Evolutionary conservation across 768 basidiomycete species (phyloP).

Genomic region (Sarcodon sp.): DNA sequence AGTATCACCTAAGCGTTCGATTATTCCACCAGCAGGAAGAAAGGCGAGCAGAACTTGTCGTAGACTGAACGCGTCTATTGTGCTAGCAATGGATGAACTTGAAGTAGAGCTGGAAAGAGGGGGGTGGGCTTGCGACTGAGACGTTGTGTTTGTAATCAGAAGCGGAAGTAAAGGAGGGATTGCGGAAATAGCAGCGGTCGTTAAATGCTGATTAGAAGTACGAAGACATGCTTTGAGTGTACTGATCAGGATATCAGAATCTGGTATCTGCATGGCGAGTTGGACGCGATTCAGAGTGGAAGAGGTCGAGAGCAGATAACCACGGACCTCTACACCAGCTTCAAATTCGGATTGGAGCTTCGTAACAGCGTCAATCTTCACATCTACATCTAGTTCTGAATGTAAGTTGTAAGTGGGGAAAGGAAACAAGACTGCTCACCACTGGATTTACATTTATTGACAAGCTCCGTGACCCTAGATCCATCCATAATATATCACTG

Average conservation of each 20-base stretch:
- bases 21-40: conserved; percentile 60
- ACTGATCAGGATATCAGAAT: conserved; percentile 39
- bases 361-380: conserved; percentile 67
- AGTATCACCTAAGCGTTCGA: conserved; percentile 73
- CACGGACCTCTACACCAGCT: conserved; percentile 48
- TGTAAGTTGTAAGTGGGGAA: neutral
- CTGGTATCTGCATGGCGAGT: conserved; percentile 40
- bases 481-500: neutral
- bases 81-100: conserved; percentile 29
- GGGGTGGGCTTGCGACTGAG: conserved; percentile 4
- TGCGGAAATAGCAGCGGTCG: conserved; percentile 61
- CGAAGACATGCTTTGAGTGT: conserved; percentile 66
- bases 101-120: conserved; percentile 31
- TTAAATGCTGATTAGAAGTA: conserved; percentile 71
- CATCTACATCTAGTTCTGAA: conserved; percentile 50
- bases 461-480: conserved; percentile 28
- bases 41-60: conserved; percentile 59
- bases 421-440: neutral
- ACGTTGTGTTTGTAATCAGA: conserved; percentile 30
- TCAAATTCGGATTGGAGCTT: conserved; percentile 73
- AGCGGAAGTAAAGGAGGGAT: conserved; percentile 56
- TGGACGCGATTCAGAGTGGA: conserved; percentile 1
- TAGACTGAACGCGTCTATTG: conserved; percentile 43
- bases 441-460: conserved; percentile 32
- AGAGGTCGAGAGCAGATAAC: neutral